Evolutionary conservation across 129 eudicot genomes (phyloP), one percentile per base, ranked within the genome.

Genomic region (Silybum marianum): DNA sequence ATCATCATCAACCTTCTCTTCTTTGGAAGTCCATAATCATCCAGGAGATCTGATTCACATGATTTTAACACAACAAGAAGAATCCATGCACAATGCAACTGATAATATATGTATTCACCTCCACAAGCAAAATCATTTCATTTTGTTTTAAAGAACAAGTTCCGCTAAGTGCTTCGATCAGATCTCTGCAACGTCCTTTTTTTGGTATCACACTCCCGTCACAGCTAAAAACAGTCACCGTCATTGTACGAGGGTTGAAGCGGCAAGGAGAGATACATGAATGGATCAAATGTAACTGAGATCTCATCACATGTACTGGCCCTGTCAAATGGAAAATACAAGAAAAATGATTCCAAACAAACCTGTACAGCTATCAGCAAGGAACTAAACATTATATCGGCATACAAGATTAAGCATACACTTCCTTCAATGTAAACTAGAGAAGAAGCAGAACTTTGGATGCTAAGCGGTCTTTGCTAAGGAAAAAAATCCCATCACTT

Each of bases 261-360:
- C 6, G 98, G 98, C 87, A 95, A 75, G 19, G 98, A 95, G 72
- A 95, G 96, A 85, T 95, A 92, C 98, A 95, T 95, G 89, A 95
- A 95, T 2, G 98, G 98, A 77, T 95, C 97, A 81, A 92, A 95
- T 48, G 98, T 92, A 36, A 95, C 91, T 3, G 98, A 95, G 68
- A 90, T 80, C 82, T 92, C 90, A 23, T 88, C 83, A 80, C 98
- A 95, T 70, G 87, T 92, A 95, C 81, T 95, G 98, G 24, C 98
- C 98, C 97, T 95, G 91, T 63, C 78, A 90, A 82, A 84, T 71
- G 54, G 79, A 18, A 84, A 51, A 69, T 38, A 39, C 14, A 77
- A 19, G 9, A 71, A 75, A 62, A 16, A 44, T 25, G 14, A 67
- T 5, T 26, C 10, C 36, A 23, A 19, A 32, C 13, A 75, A 36